Base-by-base conservation (phyloP, 371 early-diverging fungal species). In the Apophysomyces trapeziformis region DNA sequence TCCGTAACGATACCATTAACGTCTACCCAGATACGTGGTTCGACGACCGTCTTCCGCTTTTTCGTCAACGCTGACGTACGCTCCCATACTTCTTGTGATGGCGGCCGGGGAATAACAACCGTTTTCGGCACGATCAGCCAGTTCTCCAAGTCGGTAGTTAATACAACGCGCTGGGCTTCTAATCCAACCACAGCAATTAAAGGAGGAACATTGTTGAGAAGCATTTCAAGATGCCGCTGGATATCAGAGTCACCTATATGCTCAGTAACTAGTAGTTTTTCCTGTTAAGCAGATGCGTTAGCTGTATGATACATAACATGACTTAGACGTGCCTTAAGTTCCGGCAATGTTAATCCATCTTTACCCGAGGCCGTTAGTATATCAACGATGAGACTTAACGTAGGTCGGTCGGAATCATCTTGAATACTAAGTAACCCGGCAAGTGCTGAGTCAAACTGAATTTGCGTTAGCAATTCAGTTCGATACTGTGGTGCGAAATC, bases 11-110 rank as follows among this genome's bases (percentile, higher is more conserved):
- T 21, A 11, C 81, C 81, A 54, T 71, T 76, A 21, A 74, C 46
- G 43, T 72, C 72, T 7, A 62, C 65, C 78, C 78, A 80, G 13
- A 76, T 32, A 1, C 63, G 69, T n/a, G 77, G 72, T 4, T 61
- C 16, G 26, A 74, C 58, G 14, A 67, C 14, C 18, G 54, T 46
- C 43, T 66, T 64, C n/a, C 65, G 56, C 50, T 12, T 38, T 6
- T 7, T 32, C 21, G 35, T 54, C 37, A 67, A 14, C 41, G 13
- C 11, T 11, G n/a, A 7, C 0, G 61, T 38, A 44, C 54, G 67
- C 9, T n/a, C 37, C 14, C 11, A 16, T 11, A 54, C 44, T 4
- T 56, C 65, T 36, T 57, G 21, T 13, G 47, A 35, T 6, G 36
- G 12, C 0, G 66, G 45, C 36, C 21, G 18, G 6, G 58, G 16